These are phyloP conservation scores for Hygrophoropsis aurantiaca DNA, from an alignment of 768 basidiomycete genomes.

Conservation along the genomic window DNA sequence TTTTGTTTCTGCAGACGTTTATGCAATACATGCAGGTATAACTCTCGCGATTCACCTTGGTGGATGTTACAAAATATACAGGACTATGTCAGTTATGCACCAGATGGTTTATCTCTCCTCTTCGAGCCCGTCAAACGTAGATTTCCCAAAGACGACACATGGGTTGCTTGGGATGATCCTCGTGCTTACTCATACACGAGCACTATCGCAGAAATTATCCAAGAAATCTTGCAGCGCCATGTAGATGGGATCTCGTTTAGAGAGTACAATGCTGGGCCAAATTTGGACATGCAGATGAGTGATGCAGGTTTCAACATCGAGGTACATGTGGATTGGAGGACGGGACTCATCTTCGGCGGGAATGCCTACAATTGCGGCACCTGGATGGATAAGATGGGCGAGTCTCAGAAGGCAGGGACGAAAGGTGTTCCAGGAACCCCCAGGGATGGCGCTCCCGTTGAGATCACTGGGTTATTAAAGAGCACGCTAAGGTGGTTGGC, in stretches of 20 bases:
- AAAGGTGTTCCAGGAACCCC: constrained; percentile 97
- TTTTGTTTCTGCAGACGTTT: not conserved
- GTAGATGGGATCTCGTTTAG: constrained; percentile 90
- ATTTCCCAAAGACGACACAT: constrained; percentile 92
- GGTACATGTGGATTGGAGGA: constrained; percentile 94
- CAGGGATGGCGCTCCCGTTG: constrained; percentile 92
- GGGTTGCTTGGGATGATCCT: constrained; percentile 89
- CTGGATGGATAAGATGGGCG: constrained; percentile 99
- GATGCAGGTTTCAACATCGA: constrained; percentile 92
- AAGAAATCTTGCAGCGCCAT: constrained; percentile 94
- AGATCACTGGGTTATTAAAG: constrained; percentile 92
- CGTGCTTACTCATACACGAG: constrained; percentile 79
- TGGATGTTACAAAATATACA: constrained; percentile 99
- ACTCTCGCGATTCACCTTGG: constrained; percentile 98
- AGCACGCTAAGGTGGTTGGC: constrained; percentile 91
- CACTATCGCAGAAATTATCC: constrained; percentile 91
- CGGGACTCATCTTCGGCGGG: constrained; percentile 87
- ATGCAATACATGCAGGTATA: constrained; percentile 55
- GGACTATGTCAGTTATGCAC: constrained; percentile 82
- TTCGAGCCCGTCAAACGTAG: constrained; percentile 85
- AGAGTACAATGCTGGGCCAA: constrained; percentile 94
- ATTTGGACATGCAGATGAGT: constrained; percentile 97
- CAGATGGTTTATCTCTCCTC: constrained; percentile 80
- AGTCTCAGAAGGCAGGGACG: constrained; percentile 85
- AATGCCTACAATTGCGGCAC: constrained; percentile 86